phyloP scores from a whole-genome alignment of 768 basidiomycete species.

The Favolaschia claudopus region DNA sequence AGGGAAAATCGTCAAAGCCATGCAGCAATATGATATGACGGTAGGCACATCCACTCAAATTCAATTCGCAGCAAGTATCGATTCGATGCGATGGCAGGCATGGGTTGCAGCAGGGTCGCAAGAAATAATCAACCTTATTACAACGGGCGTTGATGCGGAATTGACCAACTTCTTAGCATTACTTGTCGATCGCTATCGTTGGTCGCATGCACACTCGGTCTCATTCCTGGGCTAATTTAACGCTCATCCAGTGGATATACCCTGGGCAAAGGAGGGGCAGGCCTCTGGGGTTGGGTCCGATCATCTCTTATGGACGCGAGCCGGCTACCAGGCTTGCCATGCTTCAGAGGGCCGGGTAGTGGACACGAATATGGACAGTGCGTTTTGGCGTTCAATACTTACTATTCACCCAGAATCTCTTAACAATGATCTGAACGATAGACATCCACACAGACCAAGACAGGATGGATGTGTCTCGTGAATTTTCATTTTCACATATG shows the following conservation, averaged over 20 bases:
- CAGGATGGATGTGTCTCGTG: slow-evolving; percentile 35
- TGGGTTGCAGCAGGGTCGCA: slow-evolving; percentile 25
- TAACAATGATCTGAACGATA: background rate
- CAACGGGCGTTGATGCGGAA: slow-evolving; percentile 36
- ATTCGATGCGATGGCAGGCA: too few relatives aligned
- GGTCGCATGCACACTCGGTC: background rate
- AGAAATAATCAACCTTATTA: slow-evolving; percentile 23
- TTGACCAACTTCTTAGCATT: slow-evolving; percentile 43
- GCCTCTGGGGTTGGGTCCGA: slow-evolving; percentile 28
- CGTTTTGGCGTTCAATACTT: background rate
- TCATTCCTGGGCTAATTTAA: background rate
- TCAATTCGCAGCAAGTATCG: slow-evolving; percentile 12
- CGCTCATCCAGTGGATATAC: slow-evolving; percentile 7
- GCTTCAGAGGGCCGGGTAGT: slow-evolving; percentile 29
- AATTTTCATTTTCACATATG: slow-evolving; percentile 44
- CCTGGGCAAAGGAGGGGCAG: slow-evolving; percentile 14
- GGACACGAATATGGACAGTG: slow-evolving; percentile 30
- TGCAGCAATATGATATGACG: slow-evolving; percentile 43
- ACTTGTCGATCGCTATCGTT: slow-evolving; percentile 41
- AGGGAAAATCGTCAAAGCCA: slow-evolving; percentile 45
- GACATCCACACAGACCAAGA: slow-evolving; percentile 36
- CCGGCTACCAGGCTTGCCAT: slow-evolving; percentile 31
- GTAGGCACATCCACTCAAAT: slow-evolving; percentile 25
- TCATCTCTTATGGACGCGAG: slow-evolving; percentile 35
- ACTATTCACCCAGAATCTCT: background rate